Base-by-base conservation (phyloP, 331 rosid species). In the Malus hybrid region DNA sequence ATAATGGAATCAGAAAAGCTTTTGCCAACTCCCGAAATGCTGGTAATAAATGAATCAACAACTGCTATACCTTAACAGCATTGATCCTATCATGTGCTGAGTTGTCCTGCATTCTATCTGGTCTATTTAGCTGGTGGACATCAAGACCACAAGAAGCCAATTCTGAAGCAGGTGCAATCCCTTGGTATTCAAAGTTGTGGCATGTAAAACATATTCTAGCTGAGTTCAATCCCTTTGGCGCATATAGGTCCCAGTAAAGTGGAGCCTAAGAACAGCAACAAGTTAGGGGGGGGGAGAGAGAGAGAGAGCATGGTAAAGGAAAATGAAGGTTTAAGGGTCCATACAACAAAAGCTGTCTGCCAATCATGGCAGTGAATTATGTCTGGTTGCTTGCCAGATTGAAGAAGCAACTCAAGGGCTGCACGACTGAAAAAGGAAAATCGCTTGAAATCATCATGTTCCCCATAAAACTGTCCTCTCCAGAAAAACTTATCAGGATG, bases 341-440 rank as follows among this genome's bases (percentile, higher is more conserved):
- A 56, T 95, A 95, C 99, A 78, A 95, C 81, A 74, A 95, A 95
- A 83, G 99, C 93, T 57, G 99, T 95, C 88, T 95, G 99, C 99
- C 99, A 95, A 84, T 95, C 99, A 83, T 95, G 97, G 79, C 99
- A 95, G 83, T 95, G 99, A 64, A 95, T 92, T 83, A 95, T 92
- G 85, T 95, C 97, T 55, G 99, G 99, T 74, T 89, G 88, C 90
- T 95, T 95, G 81, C 97, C 97, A 80, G 97, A 91, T 80, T 56
- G 91, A 82, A 90, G 88, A 87, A 95, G 90, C 79, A 95, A 95
- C 79, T 92, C 98, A 59, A 95, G 98, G 69, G 96, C 98, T 36
- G 91, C 97, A 80, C 96, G 97, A 76, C 97, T 92, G 84, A 95
- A 95, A 82, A 56, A 95, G 33, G 99, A 89, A 82, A 95, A 95